Evolutionary conservation across 2,329 filamentous ascomycete species (phyloP), one percentile per base, ranked within the genome.

Genomic region (Periconia macrospinosa): DNA sequence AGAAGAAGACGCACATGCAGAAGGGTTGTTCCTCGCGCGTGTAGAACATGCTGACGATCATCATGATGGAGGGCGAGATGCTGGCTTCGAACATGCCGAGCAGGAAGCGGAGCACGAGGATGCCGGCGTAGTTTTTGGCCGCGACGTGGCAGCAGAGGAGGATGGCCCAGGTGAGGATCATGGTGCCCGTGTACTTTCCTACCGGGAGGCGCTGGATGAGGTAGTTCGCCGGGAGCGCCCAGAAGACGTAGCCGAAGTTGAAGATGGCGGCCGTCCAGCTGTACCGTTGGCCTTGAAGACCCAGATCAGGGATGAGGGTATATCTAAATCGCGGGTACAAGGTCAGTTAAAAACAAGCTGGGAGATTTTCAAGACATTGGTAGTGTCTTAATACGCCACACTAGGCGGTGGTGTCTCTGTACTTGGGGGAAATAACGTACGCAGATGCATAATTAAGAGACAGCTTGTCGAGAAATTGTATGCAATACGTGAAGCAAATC

Each of bases 381-480:
- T 8, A 27, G 23, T 8, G 23, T 27, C 23, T 27, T 8, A 27
- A 27, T 27, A 5, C 8, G 23, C 23, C 23, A 3, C 8, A 8
- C 8, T 27, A 27, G 5, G 23, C 8, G 23, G 5, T 27, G 8
- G 8, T 8, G 23, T 5, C 23, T 27, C 23, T 27, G 3, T 27
- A 27, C 8, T 8, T 27, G 8, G 23, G 8, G 23, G 23, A 27
- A 5, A 27, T 3, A 27, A 27, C 23, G 54, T 75, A 76, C 10
- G 72, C 73, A 3, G 66, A 70, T 13, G 73, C 74, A 54, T 76
- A 76, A 58, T 76, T 76, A n/a, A 76, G 62, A 1, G 71, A 72
- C 8, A 75, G 64, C 51, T 76, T 75, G 58, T 75, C 76, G 23
- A 80, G 70, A 55, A 79, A 80, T 59, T 79, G 78, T 33, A 79